Conservation (phyloP, 768 basidiomycete genomes). For the Xerocomellus intermedius region DNA sequence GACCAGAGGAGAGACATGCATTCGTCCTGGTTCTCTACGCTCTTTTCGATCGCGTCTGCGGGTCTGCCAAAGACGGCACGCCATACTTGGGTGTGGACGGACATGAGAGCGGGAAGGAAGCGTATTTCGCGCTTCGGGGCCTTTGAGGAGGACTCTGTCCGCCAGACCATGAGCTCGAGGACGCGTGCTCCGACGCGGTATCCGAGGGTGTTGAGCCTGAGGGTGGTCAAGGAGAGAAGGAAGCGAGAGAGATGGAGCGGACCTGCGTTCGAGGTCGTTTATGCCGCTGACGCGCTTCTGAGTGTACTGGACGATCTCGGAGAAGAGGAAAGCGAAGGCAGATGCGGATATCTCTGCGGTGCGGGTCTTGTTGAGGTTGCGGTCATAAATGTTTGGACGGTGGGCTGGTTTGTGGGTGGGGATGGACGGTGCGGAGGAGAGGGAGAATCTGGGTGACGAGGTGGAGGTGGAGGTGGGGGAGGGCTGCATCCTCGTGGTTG, state of each 20-base stretch:
- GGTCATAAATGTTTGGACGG: constrained; percentile 84
- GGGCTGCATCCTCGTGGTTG: constrained; percentile 35
- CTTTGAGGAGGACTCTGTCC: constrained; percentile 73
- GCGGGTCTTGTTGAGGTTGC: constrained; percentile 84
- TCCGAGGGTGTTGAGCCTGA: constrained; percentile 86
- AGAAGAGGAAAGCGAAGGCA: constrained; percentile 89
- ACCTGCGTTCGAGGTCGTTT: constrained; percentile 93
- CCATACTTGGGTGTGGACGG: constrained; percentile 95
- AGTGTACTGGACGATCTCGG: constrained; percentile 92
- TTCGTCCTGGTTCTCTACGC: constrained; percentile 95
- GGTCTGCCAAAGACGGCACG: constrained; percentile 89
- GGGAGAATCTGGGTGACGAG: constrained; percentile 67
- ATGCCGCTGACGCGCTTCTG: constrained; percentile 95
- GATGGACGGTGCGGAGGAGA: constrained; percentile 53
- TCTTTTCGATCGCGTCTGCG: constrained; percentile 94
- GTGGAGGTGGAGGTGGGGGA: constrained; percentile 49
- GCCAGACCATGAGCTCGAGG: constrained; percentile 83
- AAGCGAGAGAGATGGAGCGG: constrained; percentile 18
- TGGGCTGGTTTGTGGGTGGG: constrained; percentile 40
- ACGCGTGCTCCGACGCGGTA: constrained; percentile 89
- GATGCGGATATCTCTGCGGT: constrained; percentile 78
- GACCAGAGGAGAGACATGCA: constrained; percentile 47
- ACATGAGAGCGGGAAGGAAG: constrained; percentile 88
- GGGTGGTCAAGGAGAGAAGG: background rate
- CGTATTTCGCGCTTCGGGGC: constrained; percentile 91